These are phyloP conservation scores for Pyrus hybrid DNA, from an alignment of 331 rosid species.

Conservation along the genomic window DNA sequence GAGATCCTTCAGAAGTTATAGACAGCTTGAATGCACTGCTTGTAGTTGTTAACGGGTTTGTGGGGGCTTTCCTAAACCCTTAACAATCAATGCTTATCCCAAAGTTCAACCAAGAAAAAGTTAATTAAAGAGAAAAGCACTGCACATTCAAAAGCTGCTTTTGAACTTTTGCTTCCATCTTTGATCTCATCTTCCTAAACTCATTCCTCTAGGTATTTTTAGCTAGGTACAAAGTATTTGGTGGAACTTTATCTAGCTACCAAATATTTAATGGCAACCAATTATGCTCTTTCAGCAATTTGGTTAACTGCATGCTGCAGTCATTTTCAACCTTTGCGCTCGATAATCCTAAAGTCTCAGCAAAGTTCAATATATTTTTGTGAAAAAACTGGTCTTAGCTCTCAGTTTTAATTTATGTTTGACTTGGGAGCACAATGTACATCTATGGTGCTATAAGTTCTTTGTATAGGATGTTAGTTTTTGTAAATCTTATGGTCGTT, in stretches of 20 bases:
- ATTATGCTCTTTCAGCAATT: background rate
- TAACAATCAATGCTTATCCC: slow-evolving; percentile 25
- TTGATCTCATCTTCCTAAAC: background rate
- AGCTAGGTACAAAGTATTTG: background rate
- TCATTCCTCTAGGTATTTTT: background rate
- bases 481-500: too few relatives aligned
- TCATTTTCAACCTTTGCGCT: background rate
- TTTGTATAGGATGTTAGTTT: too few relatives aligned
- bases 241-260: background rate
- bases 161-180: background rate
- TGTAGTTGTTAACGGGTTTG: background rate
- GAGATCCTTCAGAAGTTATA: slow-evolving; percentile 37
- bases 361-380: background rate
- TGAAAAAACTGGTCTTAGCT: too few relatives aligned
- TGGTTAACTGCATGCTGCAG: background rate
- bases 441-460: too few relatives aligned
- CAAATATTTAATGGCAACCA: background rate
- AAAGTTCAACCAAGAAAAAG: background rate
- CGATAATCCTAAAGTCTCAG: background rate
- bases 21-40: slow-evolving; percentile 71
- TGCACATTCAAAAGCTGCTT: slow-evolving; percentile 22
- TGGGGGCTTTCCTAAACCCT: slow-evolving; percentile 19
- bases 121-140: background rate
- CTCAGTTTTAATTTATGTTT: too few relatives aligned
- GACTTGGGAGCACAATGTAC: too few relatives aligned